Conservation (phyloP, 257 asterid genomes). For the Plantago ovata region DNA sequence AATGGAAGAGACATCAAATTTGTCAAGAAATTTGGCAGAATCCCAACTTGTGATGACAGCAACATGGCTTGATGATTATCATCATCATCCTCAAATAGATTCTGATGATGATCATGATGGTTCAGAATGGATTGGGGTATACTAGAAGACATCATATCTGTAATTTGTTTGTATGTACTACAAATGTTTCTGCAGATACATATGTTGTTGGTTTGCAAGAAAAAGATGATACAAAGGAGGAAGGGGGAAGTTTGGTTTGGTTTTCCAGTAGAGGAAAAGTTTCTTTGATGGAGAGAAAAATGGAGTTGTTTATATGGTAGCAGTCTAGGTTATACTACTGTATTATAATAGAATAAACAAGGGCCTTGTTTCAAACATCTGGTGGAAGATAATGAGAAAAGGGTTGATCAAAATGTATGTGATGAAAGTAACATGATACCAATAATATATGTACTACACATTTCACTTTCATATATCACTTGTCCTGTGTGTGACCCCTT, state of each 20-base stretch:
- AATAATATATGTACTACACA: background rate
- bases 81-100: constrained; percentile 71
- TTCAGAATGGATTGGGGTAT: constrained; percentile 39
- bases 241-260: background rate
- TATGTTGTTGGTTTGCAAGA: constrained; percentile 6
- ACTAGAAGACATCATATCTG: constrained; percentile 16
- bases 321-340: constrained; percentile 18
- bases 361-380: constrained; percentile 14
- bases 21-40: constrained; percentile 39
- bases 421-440: constrained; percentile 13
- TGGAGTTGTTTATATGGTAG: constrained; percentile 10
- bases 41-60: constrained; percentile 55
- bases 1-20: constrained; percentile 35
- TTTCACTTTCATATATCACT: too few relatives aligned
- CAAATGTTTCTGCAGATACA: constrained; percentile 4
- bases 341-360: constrained; percentile 1
- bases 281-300: background rate
- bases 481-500: too few relatives aligned
- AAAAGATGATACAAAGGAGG: constrained; percentile 2
- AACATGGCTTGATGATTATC: constrained; percentile 54
- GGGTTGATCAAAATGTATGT: background rate
- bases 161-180: background rate
- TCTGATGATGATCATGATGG: constrained; percentile 33
- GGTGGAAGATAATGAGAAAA: constrained; percentile 11
- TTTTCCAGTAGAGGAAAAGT: constrained; percentile 17